phyloP scores from a whole-genome alignment of 495 filamentous ascomycete genomes.

The Glarea lozoyensis region DNA sequence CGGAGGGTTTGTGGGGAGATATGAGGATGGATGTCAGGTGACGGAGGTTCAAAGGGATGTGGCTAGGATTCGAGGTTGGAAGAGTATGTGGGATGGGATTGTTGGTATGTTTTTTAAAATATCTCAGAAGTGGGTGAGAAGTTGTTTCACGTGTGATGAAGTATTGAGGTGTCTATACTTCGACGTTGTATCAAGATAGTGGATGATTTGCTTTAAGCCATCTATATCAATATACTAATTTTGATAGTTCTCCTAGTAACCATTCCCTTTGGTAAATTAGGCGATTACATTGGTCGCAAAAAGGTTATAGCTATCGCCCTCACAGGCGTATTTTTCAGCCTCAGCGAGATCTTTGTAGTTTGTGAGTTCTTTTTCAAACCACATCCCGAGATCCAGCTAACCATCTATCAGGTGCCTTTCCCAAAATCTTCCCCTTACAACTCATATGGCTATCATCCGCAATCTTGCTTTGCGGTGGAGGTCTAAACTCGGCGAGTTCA shows the following conservation, averaged over 20 bases:
- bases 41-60: conserved; percentile 13
- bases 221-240: no score
- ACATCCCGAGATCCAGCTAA: conserved; percentile 1
- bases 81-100: conserved; percentile 19
- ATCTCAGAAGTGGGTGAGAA: no score
- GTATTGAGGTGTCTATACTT: no score
- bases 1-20: conserved; percentile 11
- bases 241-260: conserved; percentile 20
- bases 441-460: conserved; percentile 20
- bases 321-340: conserved; percentile 10
- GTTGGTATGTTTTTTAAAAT: conserved; percentile 17
- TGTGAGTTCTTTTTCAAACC: conserved; percentile 6
- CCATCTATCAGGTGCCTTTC: conserved; percentile 19
- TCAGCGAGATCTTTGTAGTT: conserved; percentile 17
- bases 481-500: conserved; percentile 17
- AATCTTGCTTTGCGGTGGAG: conserved; percentile 18
- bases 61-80: conserved; percentile 19
- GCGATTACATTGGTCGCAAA: conserved; percentile 12
- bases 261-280: conserved; percentile 17
- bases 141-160: no score
- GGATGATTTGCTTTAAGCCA: no score
- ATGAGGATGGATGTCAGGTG: conserved; percentile 13
- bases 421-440: conserved; percentile 10
- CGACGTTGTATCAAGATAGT: no score
- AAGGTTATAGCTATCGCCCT: conserved; percentile 17